These are phyloP conservation scores for Vigna hirtella DNA, from an alignment of 306 rosid species.

Conservation along the genomic window DNA sequence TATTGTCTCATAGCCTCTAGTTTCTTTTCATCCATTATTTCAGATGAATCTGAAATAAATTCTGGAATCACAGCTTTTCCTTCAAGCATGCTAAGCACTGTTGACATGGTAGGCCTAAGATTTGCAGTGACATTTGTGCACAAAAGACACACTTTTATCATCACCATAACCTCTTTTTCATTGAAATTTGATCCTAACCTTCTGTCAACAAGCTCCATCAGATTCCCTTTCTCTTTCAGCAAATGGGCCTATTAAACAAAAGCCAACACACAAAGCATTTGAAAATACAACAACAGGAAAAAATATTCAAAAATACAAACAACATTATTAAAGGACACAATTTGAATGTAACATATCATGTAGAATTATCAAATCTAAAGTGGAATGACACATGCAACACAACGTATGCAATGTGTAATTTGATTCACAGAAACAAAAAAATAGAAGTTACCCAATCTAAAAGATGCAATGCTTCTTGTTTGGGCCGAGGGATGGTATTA, in stretches of 20 bases:
- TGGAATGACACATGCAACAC: too few species aligned
- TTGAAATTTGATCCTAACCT: not conserved
- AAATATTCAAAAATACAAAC: too few species aligned
- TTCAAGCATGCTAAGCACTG: constrained; percentile 51
- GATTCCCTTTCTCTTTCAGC: too few species aligned
- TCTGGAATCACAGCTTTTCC: constrained; percentile 40
- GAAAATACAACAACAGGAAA: too few species aligned
- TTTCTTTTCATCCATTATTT: constrained; percentile 43
- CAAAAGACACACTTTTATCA: constrained; percentile 49
- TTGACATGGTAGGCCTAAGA: constrained; percentile 46
- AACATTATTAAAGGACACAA: too few species aligned
- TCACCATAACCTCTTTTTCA: constrained; percentile 39
- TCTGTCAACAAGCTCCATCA: too few species aligned
- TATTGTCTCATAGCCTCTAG: constrained; percentile 36
- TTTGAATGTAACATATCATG: too few species aligned
- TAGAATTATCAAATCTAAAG: too few species aligned
- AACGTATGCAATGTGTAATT: too few species aligned
- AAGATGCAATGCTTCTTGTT: constrained; percentile 47
- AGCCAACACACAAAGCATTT: too few species aligned
- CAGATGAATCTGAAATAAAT: constrained; percentile 34
- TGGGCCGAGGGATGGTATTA: constrained; percentile 47
- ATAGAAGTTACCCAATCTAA: constrained; percentile 52
- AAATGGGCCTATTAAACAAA: too few species aligned
- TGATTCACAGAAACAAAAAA: not conserved
- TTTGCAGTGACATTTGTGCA: constrained; percentile 44